Base-by-base conservation (phyloP, 441 rosid species). In the Brassica balearica region DNA sequence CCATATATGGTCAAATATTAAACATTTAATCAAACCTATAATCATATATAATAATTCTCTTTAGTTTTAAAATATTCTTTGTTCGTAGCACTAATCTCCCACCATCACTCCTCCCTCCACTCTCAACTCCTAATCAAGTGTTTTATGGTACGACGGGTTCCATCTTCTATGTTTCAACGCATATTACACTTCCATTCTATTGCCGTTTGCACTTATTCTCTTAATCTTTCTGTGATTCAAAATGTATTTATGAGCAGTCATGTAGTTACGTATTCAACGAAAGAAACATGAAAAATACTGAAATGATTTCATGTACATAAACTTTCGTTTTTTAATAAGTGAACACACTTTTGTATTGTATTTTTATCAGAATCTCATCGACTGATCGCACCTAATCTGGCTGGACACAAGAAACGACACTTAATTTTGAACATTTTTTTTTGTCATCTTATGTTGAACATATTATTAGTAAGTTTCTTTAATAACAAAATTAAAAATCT, bases 1-100 rank as follows among this genome's bases (percentile, higher is more conserved):
- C 72, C 41, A 66, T 62, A 73, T 58, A 72, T 66, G 29, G 70
- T 73, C 77, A 72, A 53, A 78, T 23, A 65, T 58, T 70, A 74
- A 75, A 80, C 69, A 69, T 64, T 70, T 65, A 75, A 80, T 75
- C 83, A 80, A 75, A 60, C 77, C 23, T 48, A 56, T 75, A 80
- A 80, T 60, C 76, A 80, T 58, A 58, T 55, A 41, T 75, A 34
- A 38, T 29, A 19, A 10, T 34, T 65, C 58, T 60, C 62, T 73
- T 48, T 43, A 2, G 6, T 17, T 12, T 51, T n/a, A 23, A 36
- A 38, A 68, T 74, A 27, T 38, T 34, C 12, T 55, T 73, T 41
- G 32, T 64, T 69, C 27, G 51, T 51, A 51, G 38, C 78, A 79
- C 78, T 68, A 63, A 55, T 34, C 66, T 68, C 74, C 82, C 78